A percentile compares a stretch with the other conserved stretches of the same genome.
Evolutionary conservation across 257 asterid genomes (phyloP).

Genomic region (Plantago elongata): DNA sequence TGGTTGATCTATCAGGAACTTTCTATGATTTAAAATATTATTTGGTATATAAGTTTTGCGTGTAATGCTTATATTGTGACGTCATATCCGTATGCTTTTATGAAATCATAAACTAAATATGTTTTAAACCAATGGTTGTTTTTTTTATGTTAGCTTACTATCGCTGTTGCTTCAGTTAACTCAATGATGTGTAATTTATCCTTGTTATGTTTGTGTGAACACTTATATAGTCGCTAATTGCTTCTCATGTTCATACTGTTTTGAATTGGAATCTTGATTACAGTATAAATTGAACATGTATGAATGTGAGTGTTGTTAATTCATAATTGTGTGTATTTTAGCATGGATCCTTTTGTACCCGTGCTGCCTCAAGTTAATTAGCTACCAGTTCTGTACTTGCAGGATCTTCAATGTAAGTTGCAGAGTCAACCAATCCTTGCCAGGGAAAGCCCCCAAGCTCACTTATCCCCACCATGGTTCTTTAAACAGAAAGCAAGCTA

Average conservation of each 20-base stretch:
- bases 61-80: not conserved
- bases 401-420: conserved; percentile 25
- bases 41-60: not conserved
- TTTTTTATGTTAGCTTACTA: no score
- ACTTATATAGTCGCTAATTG: no score
- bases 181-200: not conserved
- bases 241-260: not conserved
- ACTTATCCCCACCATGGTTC: conserved; percentile 16
- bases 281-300: not conserved
- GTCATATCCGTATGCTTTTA: not conserved
- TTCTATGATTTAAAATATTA: not conserved
- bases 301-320: not conserved
- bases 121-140: no score
- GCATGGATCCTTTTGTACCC: not conserved
- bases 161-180: not conserved
- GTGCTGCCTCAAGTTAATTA: not conserved
- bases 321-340: not conserved
- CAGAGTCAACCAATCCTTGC: conserved; percentile 20
- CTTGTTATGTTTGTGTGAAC: not conserved
- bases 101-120: no score
- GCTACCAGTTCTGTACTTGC: not conserved
- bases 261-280: not conserved
- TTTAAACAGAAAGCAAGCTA: conserved; percentile 21
- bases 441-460: conserved; percentile 21
- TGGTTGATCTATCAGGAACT: not conserved